phyloP scores from a whole-genome alignment of 768 basidiomycete species.

The Boletus rubroflammeus region DNA sequence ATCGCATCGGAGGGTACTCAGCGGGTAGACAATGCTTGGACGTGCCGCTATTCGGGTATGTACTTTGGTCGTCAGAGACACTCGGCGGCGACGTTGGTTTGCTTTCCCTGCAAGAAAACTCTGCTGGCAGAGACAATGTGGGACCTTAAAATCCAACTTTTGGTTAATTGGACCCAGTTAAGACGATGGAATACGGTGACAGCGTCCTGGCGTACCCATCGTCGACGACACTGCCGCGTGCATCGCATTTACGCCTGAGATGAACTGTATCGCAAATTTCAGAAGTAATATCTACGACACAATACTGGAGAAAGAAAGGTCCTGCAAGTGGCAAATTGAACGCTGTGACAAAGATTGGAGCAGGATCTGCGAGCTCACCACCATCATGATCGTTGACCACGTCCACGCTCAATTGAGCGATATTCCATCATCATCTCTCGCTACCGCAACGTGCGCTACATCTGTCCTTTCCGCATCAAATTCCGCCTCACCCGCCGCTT shows the following conservation, averaged over 20 bases:
- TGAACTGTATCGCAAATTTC: background rate
- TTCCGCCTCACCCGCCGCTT: slow-evolving; percentile 76
- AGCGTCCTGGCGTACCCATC: background rate
- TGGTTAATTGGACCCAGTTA: background rate
- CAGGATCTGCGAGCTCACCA: background rate
- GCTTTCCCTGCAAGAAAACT: background rate
- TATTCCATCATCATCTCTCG: background rate
- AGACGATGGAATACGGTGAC: background rate
- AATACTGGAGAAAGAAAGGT: background rate
- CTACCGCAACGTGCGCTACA: slow-evolving; percentile 33
- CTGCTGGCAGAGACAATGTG: background rate
- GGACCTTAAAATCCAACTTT: background rate
- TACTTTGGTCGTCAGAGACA: background rate
- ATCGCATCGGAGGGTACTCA: background rate
- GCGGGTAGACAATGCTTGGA: background rate
- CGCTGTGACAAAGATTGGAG: background rate
- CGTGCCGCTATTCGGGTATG: background rate
- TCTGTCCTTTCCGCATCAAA: slow-evolving; percentile 79
- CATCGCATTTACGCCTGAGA: background rate
- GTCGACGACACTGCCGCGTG: background rate
- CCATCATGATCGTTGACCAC: background rate
- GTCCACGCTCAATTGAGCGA: background rate
- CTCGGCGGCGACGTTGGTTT: background rate
- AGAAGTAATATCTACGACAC: background rate
- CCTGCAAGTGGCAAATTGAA: background rate